These are phyloP conservation scores for Chrysoporthe puriensis DNA, from an alignment of 2,329 filamentous ascomycete genomes.

Conservation along the genomic window DNA sequence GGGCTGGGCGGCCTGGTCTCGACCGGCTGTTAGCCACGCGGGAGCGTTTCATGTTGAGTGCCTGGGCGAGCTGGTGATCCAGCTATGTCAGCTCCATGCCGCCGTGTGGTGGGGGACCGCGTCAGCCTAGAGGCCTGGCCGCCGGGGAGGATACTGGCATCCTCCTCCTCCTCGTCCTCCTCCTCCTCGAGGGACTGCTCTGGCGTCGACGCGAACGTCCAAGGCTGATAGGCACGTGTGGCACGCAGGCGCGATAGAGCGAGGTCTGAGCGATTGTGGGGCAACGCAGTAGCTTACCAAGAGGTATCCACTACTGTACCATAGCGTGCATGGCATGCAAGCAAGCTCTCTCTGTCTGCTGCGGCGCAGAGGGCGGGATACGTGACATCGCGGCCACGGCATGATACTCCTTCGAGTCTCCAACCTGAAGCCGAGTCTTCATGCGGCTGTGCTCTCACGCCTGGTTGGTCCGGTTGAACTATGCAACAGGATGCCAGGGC, in stretches of 20 bases:
- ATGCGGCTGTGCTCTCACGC: conserved; percentile 15
- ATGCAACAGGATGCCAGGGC: conserved; percentile 5
- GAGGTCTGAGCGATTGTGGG: neutral
- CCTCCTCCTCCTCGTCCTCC: no score
- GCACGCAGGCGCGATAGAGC: neutral
- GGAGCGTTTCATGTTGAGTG: conserved; percentile 27
- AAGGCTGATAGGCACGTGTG: conserved; percentile 7
- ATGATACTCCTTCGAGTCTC: conserved; percentile 1
- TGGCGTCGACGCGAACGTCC: neutral
- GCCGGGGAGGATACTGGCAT: neutral
- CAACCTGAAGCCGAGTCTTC: neutral
- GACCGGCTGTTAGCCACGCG: conserved; percentile 20
- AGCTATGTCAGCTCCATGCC: conserved; percentile 19
- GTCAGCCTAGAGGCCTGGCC: neutral
- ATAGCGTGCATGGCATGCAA: neutral
- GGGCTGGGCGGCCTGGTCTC: conserved; percentile 20
- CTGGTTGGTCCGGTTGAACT: conserved; percentile 13
- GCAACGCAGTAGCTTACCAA: neutral
- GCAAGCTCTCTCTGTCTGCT: conserved; percentile 5
- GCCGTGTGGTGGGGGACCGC: conserved; percentile 15
- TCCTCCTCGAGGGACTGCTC: neutral
- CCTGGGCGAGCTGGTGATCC: conserved; percentile 14
- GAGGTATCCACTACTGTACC: conserved; percentile 1
- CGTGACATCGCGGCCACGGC: conserved; percentile 9
- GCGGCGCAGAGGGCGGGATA: neutral